These are phyloP conservation scores for Podospora didyma DNA, from an alignment of 495 filamentous ascomycete species.

Conservation along the genomic window DNA sequence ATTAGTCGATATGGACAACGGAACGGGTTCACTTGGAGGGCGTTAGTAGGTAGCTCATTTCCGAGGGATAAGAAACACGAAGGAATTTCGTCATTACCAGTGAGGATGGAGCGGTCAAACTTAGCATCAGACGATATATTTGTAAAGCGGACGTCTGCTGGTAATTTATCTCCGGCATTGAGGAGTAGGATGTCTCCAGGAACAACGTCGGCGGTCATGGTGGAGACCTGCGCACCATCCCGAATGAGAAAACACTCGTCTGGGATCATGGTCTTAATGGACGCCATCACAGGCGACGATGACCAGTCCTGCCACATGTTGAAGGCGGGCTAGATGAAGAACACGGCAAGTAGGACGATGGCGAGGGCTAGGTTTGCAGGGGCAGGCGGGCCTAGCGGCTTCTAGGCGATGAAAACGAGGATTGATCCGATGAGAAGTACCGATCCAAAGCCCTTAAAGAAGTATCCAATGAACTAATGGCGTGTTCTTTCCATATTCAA, in stretches of 20 bases:
- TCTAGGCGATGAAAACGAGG: slow-evolving; percentile 66
- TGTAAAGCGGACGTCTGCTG: slow-evolving; percentile 64
- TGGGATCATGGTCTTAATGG: slow-evolving; percentile 65
- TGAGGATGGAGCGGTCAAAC: slow-evolving; percentile 69
- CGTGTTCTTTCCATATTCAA: slow-evolving; percentile 41
- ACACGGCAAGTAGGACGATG: slow-evolving; percentile 61
- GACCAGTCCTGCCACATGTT: slow-evolving; percentile 63
- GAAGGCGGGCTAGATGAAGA: slow-evolving; percentile 65
- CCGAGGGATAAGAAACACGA: background rate
- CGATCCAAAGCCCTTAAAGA: slow-evolving; percentile 68
- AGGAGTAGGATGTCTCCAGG: slow-evolving; percentile 62
- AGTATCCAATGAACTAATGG: slow-evolving; percentile 61
- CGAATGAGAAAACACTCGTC: slow-evolving; percentile 58
- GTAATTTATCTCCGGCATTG: slow-evolving; percentile 62
- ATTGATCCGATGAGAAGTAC: slow-evolving; percentile 58
- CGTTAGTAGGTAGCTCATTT: background rate
- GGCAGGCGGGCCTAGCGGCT: slow-evolving; percentile 64
- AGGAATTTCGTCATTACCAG: slow-evolving; percentile 46
- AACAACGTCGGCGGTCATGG: slow-evolving; percentile 58
- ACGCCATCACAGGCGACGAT: slow-evolving; percentile 59
- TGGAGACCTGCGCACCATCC: slow-evolving; percentile 44
- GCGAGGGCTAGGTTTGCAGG: slow-evolving; percentile 62
- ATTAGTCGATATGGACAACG: slow-evolving; percentile 56
- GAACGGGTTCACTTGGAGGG: slow-evolving; percentile 63
- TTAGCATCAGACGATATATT: slow-evolving; percentile 60